Percentiles rank a stretch among this genome's conserved stretches.
phyloP scores from a whole-genome alignment of 768 basidiomycete genomes.

The Obba rivulosa region DNA sequence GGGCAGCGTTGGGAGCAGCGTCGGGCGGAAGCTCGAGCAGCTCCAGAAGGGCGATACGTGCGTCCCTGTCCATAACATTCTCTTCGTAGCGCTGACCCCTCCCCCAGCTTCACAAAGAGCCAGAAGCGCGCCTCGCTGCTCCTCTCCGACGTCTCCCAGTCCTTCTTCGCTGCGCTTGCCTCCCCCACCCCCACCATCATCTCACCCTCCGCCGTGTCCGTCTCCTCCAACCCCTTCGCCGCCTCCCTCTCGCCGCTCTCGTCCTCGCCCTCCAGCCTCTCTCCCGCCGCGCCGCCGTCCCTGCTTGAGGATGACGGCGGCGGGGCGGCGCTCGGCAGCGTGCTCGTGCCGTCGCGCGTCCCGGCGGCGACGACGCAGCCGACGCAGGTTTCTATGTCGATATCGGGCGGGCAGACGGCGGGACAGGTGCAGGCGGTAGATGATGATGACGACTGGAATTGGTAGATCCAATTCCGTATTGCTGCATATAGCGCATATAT shows the following conservation, averaged over 20 bases:
- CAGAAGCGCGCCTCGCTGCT: constrained; percentile 67
- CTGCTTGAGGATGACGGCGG: constrained; percentile 39
- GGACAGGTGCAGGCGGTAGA: constrained; percentile 14
- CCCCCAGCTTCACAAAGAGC: constrained; percentile 52
- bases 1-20: constrained; percentile 39
- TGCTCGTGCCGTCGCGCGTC: constrained; percentile 27
- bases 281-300: constrained; percentile 13
- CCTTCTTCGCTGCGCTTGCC: constrained; percentile 43
- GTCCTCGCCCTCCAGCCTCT: constrained; percentile 7
- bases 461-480: constrained; percentile 28
- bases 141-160: constrained; percentile 58
- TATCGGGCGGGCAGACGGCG: neutral
- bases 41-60: constrained; percentile 51
- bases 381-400: constrained; percentile 1
- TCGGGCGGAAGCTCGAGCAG: constrained; percentile 59
- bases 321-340: constrained; percentile 23
- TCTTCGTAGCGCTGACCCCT: neutral
- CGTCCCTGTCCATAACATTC: constrained; percentile 21
- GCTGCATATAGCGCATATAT: neutral
- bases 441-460: constrained; percentile 59
- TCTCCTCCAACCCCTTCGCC: constrained; percentile 9
- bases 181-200: constrained; percentile 25
- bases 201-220: constrained; percentile 10
- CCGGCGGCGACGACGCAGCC: constrained; percentile 7
- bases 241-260: constrained; percentile 13